phyloP scores from a whole-genome alignment of 371 early-diverging fungal species.

The Massospora cicadina region DNA sequence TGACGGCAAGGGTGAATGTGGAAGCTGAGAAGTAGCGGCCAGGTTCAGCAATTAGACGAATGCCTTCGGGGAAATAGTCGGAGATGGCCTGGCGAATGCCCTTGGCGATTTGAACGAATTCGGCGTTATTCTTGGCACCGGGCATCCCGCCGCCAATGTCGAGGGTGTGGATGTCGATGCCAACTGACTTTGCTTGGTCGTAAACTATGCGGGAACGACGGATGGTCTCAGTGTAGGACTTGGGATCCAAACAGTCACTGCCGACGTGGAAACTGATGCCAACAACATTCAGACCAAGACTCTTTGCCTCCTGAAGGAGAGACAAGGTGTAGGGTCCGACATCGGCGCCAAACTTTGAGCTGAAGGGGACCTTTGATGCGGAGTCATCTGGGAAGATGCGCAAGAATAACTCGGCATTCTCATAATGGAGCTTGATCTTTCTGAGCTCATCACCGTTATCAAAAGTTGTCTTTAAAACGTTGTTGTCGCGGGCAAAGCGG shows the following conservation, averaged over 20 bases:
- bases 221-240: constrained; percentile 82
- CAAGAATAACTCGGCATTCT: constrained; percentile 70
- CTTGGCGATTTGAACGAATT: constrained; percentile 32
- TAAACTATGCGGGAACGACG: constrained; percentile 64
- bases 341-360: constrained; percentile 90
- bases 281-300: constrained; percentile 62
- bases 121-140: constrained; percentile 23
- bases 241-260: constrained; percentile 73
- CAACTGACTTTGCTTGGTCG: constrained; percentile 55
- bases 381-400: constrained; percentile 92
- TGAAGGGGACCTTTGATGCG: constrained; percentile 71
- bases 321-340: constrained; percentile 31
- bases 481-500: constrained; percentile 55
- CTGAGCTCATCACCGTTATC: constrained; percentile 92
- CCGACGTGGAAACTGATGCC: constrained; percentile 93
- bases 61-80: constrained; percentile 42
- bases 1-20: constrained; percentile 81
- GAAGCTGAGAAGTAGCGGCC: constrained; percentile 90
- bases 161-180: constrained; percentile 55
- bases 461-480: constrained; percentile 88
- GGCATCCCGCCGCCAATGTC: constrained; percentile 97
- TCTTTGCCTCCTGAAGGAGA: constrained; percentile 54
- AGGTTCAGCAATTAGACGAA: constrained; percentile 92
- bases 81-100: constrained; percentile 34
- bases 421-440: constrained; percentile 70